Evolutionary conservation across 2,329 filamentous ascomycete species (phyloP), one percentile per base, ranked within the genome.

Genomic region (Pyrenochaeta sp.): DNA sequence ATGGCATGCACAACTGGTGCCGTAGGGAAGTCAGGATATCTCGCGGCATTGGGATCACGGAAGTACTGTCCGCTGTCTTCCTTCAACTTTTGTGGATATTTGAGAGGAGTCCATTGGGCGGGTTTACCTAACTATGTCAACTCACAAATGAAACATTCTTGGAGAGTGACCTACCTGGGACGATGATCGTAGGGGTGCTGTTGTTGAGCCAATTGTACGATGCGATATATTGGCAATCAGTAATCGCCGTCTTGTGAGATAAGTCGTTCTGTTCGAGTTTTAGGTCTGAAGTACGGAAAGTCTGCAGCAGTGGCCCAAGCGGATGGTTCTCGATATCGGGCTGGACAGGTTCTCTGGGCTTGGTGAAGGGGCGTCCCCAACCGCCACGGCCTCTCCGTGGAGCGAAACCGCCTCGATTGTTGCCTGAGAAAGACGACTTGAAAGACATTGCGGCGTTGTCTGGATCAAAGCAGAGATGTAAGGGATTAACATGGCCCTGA

Each of bases 11-110:
- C 77, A 0, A 82, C 78, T 1, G 86, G 81, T 53, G 86, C 84
- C 22, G 83, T 75, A 0, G 85, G 84, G 64, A 86, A 81, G 0
- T 64, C 45, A 0, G 84, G 80, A 53, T 77, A 85, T 2, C 75
- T 77, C 0, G 83, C 83, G 0, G 84, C 81, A 57, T 88, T 88
- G 2, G 76, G 69, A 64, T 88, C 86, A 2, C 84, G 83, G 58
- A 80, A 86, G 64, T 83, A 87, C 0, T 75, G 64, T 2, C 83
- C 84, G 7, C 59, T 67, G 60, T 88, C 86, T 59, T 76, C 69
- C 8, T 66, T 59, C 9, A 86, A 73, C 48, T 75, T 63, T 12
- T 52, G 64, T 19, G 75, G 62, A 2, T 64, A 48, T 2, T 61
- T 25, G 0, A 77, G 74, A 10, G 84, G 84, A 3, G 78, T 81